A percentile compares a stretch with the other conserved stretches of the same genome.
These are phyloP conservation scores for Inonotus hispidus DNA, from an alignment of 1,284 basidiomycete species.

Conservation along the genomic window DNA sequence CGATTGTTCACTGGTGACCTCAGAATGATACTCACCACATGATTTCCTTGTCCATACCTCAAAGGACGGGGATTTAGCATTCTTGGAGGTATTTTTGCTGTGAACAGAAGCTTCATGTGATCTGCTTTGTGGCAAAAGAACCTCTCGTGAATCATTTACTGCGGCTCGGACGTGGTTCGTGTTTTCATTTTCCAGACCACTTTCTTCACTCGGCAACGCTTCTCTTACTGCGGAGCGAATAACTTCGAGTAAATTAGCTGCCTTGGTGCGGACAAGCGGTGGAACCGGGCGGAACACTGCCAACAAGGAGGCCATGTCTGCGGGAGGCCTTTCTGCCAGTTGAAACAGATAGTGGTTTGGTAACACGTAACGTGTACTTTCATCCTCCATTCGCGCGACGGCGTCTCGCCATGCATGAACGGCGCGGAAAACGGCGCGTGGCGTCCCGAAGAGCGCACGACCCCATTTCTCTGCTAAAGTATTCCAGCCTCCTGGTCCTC, in stretches of 20 bases:
- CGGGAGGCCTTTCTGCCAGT: constrained; percentile 62
- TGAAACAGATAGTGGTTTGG: constrained; percentile 68
- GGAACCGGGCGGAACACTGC: constrained; percentile 52
- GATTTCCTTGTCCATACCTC: constrained; percentile 9
- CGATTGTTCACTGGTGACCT: background rate
- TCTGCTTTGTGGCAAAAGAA: background rate
- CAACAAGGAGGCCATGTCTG: constrained; percentile 52
- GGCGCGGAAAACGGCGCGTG: constrained; percentile 61
- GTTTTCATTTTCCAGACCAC: constrained; percentile 6
- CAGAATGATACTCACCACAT: background rate
- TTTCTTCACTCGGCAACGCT: constrained; percentile 7
- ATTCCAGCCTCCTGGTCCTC: constrained; percentile 71
- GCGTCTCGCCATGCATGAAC: constrained; percentile 86
- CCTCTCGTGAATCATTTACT: background rate
- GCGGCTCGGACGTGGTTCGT: background rate
- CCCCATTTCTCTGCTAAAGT: constrained; percentile 77
- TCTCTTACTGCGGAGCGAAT: constrained; percentile 47
- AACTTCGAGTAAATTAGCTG: constrained; percentile 56
- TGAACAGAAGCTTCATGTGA: background rate
- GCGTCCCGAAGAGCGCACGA: constrained; percentile 41
- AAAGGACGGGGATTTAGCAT: background rate
- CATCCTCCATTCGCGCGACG: constrained; percentile 81
- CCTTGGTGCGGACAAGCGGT: constrained; percentile 51
- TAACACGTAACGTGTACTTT: constrained; percentile 74
- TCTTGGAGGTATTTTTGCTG: constrained; percentile 7